Evolutionary conservation across 495 filamentous ascomycete genomes (phyloP).

Genomic region (Penicillium dipodomyicola): DNA sequence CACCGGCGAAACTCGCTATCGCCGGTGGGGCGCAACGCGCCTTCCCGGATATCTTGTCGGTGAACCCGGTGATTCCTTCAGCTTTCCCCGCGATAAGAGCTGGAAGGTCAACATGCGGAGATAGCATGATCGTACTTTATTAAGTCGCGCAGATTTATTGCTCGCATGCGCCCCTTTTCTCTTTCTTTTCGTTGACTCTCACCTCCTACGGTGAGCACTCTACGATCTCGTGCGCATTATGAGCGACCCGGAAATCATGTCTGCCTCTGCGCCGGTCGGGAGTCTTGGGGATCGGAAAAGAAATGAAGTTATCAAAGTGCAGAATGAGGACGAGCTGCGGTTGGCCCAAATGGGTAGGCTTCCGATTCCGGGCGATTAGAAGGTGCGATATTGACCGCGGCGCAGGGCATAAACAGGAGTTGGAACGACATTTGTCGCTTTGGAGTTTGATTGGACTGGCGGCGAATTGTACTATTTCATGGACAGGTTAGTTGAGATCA

Average conservation of each 20-base stretch:
- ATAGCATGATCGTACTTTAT: constrained; percentile 10
- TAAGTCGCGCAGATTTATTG: constrained; percentile 2
- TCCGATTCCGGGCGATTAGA: background rate
- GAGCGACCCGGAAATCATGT: constrained; percentile 11
- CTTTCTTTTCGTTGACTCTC: background rate
- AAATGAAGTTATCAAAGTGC: constrained; percentile 18
- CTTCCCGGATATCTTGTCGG: constrained; percentile 18
- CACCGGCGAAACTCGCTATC: background rate
- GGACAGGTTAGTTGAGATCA: constrained; percentile 30
- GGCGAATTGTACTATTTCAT: constrained; percentile 42
- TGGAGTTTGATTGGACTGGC: constrained; percentile 43
- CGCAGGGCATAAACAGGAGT: constrained; percentile 40
- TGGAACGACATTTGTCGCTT: constrained; percentile 40
- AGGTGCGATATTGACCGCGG: background rate
- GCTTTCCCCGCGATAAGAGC: constrained; percentile 20
- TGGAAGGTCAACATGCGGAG: constrained; percentile 7
- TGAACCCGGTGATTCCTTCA: constrained; percentile 17
- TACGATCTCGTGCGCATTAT: constrained; percentile 2
- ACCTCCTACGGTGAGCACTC: background rate
- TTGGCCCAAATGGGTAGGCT: constrained; percentile 44
- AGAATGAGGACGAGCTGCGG: constrained; percentile 39
- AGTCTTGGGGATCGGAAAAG: background rate
- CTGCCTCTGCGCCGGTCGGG: background rate
- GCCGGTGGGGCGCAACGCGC: background rate
- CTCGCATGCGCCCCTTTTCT: background rate